phyloP scores from a whole-genome alignment of 2,329 filamentous ascomycete species.

The Venturia pyrina region DNA sequence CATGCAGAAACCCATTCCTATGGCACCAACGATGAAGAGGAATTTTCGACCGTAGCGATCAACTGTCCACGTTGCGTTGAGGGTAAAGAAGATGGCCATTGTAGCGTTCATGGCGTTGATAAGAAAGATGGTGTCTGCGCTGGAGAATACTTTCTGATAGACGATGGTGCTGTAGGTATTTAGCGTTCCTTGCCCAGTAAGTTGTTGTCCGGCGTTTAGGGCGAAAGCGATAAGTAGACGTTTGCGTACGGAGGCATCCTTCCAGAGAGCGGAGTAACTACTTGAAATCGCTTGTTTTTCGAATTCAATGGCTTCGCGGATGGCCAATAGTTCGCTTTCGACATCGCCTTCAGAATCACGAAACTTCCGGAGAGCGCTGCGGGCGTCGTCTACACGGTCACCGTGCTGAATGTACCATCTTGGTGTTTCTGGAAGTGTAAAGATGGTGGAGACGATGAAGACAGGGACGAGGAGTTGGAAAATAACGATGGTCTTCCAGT shows the following conservation, averaged over 20 bases:
- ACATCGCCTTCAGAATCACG: slow-evolving; percentile 56
- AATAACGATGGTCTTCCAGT: slow-evolving; percentile 63
- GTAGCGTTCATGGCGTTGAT: slow-evolving; percentile 69
- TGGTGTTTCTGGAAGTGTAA: slow-evolving; percentile 58
- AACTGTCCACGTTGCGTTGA: slow-evolving; percentile 64
- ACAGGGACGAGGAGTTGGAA: slow-evolving; percentile 61
- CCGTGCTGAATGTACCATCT: slow-evolving; percentile 57
- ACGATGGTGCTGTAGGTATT: slow-evolving; percentile 66
- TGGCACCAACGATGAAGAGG: slow-evolving; percentile 56
- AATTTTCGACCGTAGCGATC: slow-evolving; percentile 62
- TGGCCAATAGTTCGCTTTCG: slow-evolving; percentile 54
- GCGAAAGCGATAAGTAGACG: slow-evolving; percentile 55
- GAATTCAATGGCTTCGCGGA: slow-evolving; percentile 59
- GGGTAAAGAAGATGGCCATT: slow-evolving; percentile 61
- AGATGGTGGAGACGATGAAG: slow-evolving; percentile 51
- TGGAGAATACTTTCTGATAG: slow-evolving; percentile 60
- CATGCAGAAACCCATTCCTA: slow-evolving; percentile 63
- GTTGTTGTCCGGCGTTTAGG: slow-evolving; percentile 61
- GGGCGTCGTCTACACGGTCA: slow-evolving; percentile 50
- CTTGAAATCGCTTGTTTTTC: slow-evolving; percentile 59
- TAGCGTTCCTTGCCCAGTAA: slow-evolving; percentile 62
- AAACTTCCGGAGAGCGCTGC: slow-evolving; percentile 46
- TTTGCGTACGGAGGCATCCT: slow-evolving; percentile 58
- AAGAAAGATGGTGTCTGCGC: slow-evolving; percentile 50
- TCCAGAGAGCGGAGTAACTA: slow-evolving; percentile 57